phyloP scores from a whole-genome alignment of 176 grass and related monocot genomes.

The Aegilops speltoides region DNA sequence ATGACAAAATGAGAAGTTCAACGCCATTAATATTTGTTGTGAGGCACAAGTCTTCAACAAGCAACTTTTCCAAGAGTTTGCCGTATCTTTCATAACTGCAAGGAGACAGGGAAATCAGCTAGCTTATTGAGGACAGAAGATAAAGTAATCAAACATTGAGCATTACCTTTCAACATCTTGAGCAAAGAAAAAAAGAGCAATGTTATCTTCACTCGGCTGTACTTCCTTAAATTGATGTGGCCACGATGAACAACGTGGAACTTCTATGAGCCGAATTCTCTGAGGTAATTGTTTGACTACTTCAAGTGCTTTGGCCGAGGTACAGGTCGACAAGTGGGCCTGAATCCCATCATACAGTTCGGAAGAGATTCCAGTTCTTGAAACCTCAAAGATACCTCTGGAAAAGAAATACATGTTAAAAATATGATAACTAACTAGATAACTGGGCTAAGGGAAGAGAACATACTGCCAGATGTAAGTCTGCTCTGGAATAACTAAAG shows the following conservation, averaged over 20 bases:
- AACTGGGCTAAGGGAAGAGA: slow-evolving; percentile 18
- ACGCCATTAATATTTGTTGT: slow-evolving; percentile 55
- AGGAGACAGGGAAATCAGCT: slow-evolving; percentile 13
- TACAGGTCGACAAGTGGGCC: slow-evolving; percentile 75
- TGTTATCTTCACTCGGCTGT: slow-evolving; percentile 67
- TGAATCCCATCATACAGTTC: slow-evolving; percentile 80
- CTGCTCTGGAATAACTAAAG: slow-evolving; percentile 70
- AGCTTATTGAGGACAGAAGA: slow-evolving; percentile 20
- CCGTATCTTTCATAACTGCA: slow-evolving; percentile 79
- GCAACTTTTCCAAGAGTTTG: slow-evolving; percentile 71
- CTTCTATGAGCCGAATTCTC: slow-evolving; percentile 71
- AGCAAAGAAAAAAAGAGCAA: slow-evolving; percentile 97
- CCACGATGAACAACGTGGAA: slow-evolving; percentile 60
- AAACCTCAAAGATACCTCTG: slow-evolving; percentile 91
- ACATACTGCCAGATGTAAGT: slow-evolving; percentile 97
- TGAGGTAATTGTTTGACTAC: slow-evolving; percentile 60
- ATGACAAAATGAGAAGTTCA: slow-evolving; percentile 93
- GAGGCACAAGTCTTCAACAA: slow-evolving; percentile 71
- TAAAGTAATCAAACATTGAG: slow-evolving; percentile 18
- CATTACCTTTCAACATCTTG: slow-evolving; percentile 82
- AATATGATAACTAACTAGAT: slow-evolving; percentile 10
- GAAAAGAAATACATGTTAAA: slow-evolving; percentile 46
- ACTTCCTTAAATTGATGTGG: slow-evolving; percentile 69
- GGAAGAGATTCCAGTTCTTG: slow-evolving; percentile 43
- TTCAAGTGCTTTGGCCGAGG: slow-evolving; percentile 71